Evolutionary conservation across 495 filamentous ascomycete species (phyloP).

Genomic region (Eremomyces bilateralis): DNA sequence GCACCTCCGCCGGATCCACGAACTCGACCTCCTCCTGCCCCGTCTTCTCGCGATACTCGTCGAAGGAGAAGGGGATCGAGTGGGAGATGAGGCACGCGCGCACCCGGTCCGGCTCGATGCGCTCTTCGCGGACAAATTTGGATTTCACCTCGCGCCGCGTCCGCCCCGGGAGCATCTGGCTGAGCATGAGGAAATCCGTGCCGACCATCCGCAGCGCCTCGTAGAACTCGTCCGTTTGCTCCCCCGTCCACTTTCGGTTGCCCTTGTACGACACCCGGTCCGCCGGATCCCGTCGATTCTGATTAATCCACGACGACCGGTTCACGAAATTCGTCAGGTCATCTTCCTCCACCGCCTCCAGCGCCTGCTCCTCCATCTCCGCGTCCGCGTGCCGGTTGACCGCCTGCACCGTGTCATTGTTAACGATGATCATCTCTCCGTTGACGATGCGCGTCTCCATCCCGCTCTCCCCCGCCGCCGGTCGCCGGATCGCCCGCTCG

Average conservation of each 20-base stretch:
- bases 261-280: conserved; percentile 11
- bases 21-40: conserved; percentile 4
- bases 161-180: conserved; percentile 55
- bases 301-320: conserved; percentile 45
- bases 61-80: conserved; percentile 12
- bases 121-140: conserved; percentile 86
- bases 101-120: conserved; percentile 44
- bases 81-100: conserved; percentile 33
- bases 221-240: conserved; percentile 68
- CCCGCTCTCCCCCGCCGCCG: conserved; percentile 1
- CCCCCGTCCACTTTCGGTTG: conserved; percentile 50
- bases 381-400: conserved; percentile 60
- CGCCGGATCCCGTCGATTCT: conserved; percentile 11
- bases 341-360: conserved; percentile 59
- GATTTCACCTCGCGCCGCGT: conserved; percentile 63
- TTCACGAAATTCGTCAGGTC: conserved; percentile 63
- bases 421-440: conserved; percentile 65
- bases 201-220: conserved; percentile 68
- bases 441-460: conserved; percentile 33
- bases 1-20: conserved; percentile 11
- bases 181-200: conserved; percentile 80
- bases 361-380: conserved; percentile 26
- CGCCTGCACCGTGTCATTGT: conserved; percentile 47
- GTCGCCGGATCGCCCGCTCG: neutral
- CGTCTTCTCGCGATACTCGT: conserved; percentile 11